Evolutionary conservation across 371 early-diverging fungal species (phyloP).

Genomic region (Conidiobolus incongruus): DNA sequence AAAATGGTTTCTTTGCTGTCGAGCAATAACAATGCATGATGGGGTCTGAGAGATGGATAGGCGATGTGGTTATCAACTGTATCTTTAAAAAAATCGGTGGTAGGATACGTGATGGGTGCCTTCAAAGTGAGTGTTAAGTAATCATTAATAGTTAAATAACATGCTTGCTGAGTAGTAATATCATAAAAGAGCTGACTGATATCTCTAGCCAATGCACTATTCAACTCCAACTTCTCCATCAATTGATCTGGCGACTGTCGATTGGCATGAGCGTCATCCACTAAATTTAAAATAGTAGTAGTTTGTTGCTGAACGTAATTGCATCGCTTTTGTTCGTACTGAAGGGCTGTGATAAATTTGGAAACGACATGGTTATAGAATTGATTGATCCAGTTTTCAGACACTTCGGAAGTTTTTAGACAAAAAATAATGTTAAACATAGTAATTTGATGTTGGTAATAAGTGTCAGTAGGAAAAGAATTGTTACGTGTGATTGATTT

Average conservation of each 20-base stretch:
- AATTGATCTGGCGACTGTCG: conserved; percentile 3
- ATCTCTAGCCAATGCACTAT: conserved; percentile 13
- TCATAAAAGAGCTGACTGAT: conserved; percentile 19
- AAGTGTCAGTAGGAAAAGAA: too few species aligned
- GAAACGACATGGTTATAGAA: conserved; percentile 48
- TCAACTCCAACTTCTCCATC: conserved; percentile 12
- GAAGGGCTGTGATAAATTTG: conserved; percentile 44
- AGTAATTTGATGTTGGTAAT: conserved; percentile 20
- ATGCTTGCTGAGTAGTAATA: not conserved
- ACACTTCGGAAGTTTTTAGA: conserved; percentile 1
- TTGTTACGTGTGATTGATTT: too few species aligned
- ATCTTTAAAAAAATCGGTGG: conserved; percentile 9
- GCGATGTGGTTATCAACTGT: conserved; percentile 30
- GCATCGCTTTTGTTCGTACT: conserved; percentile 59
- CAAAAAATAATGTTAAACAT: conserved; percentile 70
- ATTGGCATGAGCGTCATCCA: conserved; percentile 23
- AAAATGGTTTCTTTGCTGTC: conserved; percentile 63
- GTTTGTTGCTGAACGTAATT: conserved; percentile 56
- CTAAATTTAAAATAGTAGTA: conserved; percentile 36
- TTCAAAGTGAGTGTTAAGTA: not conserved
- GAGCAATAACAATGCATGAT: conserved; percentile 62
- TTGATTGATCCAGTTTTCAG: conserved; percentile 23
- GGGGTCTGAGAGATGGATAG: conserved; percentile 60
- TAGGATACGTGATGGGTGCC: not conserved
- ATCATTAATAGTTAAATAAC: not conserved